Conservation (phyloP, 2,329 filamentous ascomycete species). For the Plectosphaerella sp. region DNA sequence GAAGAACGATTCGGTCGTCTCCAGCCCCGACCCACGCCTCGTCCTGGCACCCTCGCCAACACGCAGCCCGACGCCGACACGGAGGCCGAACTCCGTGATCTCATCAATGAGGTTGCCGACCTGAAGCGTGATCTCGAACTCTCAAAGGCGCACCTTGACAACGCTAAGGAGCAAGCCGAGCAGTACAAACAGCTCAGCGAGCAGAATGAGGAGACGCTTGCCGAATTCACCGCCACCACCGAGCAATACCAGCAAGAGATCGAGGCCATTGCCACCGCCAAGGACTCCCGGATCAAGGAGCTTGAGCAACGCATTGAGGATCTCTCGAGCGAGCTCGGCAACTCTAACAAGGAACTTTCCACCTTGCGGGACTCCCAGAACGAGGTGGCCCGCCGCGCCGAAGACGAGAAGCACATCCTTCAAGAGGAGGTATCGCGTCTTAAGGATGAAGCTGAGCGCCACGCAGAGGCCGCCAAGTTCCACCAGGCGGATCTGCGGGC, state of each 20-base stretch:
- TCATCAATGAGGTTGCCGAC: constrained; percentile 78
- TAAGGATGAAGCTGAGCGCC: constrained; percentile 78
- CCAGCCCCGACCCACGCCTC: constrained; percentile 70
- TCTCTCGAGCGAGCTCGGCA: constrained; percentile 74
- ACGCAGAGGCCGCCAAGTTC: constrained; percentile 73
- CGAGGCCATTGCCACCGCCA: constrained; percentile 69
- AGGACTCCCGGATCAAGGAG: constrained; percentile 74
- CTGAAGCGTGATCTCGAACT: constrained; percentile 84
- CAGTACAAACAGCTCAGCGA: constrained; percentile 88
- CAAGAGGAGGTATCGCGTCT: constrained; percentile 76
- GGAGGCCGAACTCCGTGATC: constrained; percentile 68
- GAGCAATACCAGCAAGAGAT: constrained; percentile 88
- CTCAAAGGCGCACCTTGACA: constrained; percentile 73
- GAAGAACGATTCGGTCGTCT: constrained; percentile 82
- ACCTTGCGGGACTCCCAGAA: constrained; percentile 75
- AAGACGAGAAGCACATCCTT: constrained; percentile 76
- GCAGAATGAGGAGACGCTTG: constrained; percentile 79
- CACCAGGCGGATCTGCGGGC: constrained; percentile 89
- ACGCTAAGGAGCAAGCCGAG: constrained; percentile 74
- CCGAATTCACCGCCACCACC: constrained; percentile 72
- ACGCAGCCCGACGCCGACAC: constrained; percentile 42
- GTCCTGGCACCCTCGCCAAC: constrained; percentile 39
- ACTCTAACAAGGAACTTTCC: constrained; percentile 78
- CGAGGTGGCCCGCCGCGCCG: constrained; percentile 64
- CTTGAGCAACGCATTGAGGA: constrained; percentile 81